phyloP scores from a whole-genome alignment of 176 grass and related monocot species.

The Calamus simplicifolius region DNA sequence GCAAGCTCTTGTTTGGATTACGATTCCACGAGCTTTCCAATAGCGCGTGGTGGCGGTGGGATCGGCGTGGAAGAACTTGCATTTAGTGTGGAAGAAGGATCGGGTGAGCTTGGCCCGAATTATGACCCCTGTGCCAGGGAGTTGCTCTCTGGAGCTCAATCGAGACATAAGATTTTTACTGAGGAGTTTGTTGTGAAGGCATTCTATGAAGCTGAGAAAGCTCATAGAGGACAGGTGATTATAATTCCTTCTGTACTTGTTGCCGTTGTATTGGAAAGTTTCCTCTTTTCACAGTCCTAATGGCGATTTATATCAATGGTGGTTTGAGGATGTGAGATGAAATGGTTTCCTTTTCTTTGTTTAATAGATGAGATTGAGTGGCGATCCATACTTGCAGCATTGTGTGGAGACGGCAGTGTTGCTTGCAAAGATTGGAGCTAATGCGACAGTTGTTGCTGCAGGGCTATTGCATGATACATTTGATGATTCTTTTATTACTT shows the following conservation, averaged over 20 bases:
- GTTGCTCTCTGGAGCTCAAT: slow-evolving; percentile 22
- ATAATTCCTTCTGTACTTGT: too few relatives aligned
- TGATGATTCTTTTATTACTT: slow-evolving; percentile 26
- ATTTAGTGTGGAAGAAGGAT: background rate
- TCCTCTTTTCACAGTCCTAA: too few relatives aligned
- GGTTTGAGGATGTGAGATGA: too few relatives aligned
- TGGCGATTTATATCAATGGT: too few relatives aligned
- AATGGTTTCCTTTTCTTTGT: background rate
- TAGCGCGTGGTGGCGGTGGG: background rate
- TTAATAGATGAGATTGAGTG: slow-evolving; percentile 14
- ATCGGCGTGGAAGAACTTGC: background rate
- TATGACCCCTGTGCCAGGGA: background rate
- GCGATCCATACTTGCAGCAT: slow-evolving; percentile 27
- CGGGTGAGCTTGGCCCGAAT: background rate
- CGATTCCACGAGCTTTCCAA: slow-evolving; percentile 1
- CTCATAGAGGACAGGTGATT: slow-evolving; percentile 57
- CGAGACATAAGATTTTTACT: slow-evolving; percentile 35
- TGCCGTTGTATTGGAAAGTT: too few relatives aligned
- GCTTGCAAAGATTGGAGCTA: slow-evolving; percentile 24
- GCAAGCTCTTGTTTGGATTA: slow-evolving; percentile 10
- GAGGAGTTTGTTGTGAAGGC: slow-evolving; percentile 49
- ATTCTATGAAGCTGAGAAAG: slow-evolving; percentile 47
- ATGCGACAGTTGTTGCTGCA: slow-evolving; percentile 24
- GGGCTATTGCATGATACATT: slow-evolving; percentile 22
- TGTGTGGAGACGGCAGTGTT: slow-evolving; percentile 25